phyloP scores from a whole-genome alignment of 179 eudicot species.

The Camellia oleifera region DNA sequence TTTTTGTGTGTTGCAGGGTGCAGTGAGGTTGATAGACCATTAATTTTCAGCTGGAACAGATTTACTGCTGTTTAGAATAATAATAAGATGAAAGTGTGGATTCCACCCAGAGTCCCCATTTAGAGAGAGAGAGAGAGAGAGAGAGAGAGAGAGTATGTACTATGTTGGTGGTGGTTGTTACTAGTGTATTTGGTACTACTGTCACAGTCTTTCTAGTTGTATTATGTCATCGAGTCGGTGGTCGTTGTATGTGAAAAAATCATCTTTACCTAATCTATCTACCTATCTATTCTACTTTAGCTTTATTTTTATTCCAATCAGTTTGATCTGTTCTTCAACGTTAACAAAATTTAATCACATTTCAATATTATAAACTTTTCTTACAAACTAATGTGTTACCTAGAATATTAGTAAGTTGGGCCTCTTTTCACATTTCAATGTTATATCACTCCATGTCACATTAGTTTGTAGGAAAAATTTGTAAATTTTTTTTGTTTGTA shows the following conservation, averaged over 20 bases:
- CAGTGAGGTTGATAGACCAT: neutral
- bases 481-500: too few species aligned
- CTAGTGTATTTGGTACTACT: neutral
- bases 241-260: neutral
- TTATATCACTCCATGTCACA: too few species aligned
- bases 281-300: too few species aligned
- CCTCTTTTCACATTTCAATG: too few species aligned
- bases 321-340: too few species aligned
- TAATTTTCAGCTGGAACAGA: neutral
- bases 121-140: neutral
- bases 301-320: too few species aligned
- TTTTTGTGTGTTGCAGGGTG: neutral
- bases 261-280: too few species aligned
- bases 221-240: neutral
- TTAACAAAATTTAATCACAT: too few species aligned
- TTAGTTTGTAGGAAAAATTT: too few species aligned
- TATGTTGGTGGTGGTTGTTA: neutral
- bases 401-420: too few species aligned
- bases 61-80: neutral
- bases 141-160: neutral
- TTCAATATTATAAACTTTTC: too few species aligned
- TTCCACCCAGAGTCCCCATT: neutral
- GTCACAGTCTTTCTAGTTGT: neutral
- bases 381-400: too few species aligned
- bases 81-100: neutral